These are phyloP conservation scores for Paraconiothyrium brasiliense DNA, from an alignment of 2,329 filamentous ascomycete species.

Conservation along the genomic window DNA sequence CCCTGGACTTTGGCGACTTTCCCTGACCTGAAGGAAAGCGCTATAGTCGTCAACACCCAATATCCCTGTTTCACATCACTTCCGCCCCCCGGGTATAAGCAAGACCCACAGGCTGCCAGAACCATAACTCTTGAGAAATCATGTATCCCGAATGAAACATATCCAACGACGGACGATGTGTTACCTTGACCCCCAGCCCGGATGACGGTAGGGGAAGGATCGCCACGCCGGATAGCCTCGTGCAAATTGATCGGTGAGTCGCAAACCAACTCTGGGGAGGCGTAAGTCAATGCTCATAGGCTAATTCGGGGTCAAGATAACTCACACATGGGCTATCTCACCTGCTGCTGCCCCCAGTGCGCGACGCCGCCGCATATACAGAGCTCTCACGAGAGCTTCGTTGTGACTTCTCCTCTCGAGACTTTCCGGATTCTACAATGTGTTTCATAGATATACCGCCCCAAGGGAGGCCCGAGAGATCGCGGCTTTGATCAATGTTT, in stretches of 20 bases:
- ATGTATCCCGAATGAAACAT: slow-evolving; percentile 16
- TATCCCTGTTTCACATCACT: slow-evolving; percentile 13
- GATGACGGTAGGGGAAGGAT: slow-evolving; percentile 32
- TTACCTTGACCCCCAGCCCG: slow-evolving; percentile 28
- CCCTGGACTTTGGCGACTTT: slow-evolving; percentile 8
- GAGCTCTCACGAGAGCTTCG: slow-evolving; percentile 53
- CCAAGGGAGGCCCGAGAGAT: slow-evolving; percentile 75
- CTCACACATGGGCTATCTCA: slow-evolving; percentile 47
- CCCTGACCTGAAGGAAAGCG: slow-evolving; percentile 24
- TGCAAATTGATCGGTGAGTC: slow-evolving; percentile 54
- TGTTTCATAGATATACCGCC: slow-evolving; percentile 71
- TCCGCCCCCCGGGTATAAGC: slow-evolving; percentile 16
- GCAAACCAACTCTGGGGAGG: slow-evolving; percentile 46
- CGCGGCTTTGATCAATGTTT: slow-evolving; percentile 63
- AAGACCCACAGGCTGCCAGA: slow-evolving; percentile 24
- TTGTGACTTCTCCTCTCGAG: slow-evolving; percentile 55
- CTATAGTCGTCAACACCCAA: slow-evolving; percentile 27
- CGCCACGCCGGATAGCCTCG: slow-evolving; percentile 45
- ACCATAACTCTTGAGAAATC: slow-evolving; percentile 17
- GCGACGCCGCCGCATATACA: slow-evolving; percentile 48
- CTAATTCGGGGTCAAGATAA: slow-evolving; percentile 25
- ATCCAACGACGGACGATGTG: slow-evolving; percentile 2
- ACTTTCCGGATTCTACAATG: slow-evolving; percentile 56
- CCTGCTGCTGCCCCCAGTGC: slow-evolving; percentile 51
- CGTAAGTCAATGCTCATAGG: slow-evolving; percentile 30